Percentiles rank a stretch among this genome's conserved stretches.
phyloP scores from a whole-genome alignment of 2,329 filamentous ascomycete species.

The Aspergillus flavus region DNA sequence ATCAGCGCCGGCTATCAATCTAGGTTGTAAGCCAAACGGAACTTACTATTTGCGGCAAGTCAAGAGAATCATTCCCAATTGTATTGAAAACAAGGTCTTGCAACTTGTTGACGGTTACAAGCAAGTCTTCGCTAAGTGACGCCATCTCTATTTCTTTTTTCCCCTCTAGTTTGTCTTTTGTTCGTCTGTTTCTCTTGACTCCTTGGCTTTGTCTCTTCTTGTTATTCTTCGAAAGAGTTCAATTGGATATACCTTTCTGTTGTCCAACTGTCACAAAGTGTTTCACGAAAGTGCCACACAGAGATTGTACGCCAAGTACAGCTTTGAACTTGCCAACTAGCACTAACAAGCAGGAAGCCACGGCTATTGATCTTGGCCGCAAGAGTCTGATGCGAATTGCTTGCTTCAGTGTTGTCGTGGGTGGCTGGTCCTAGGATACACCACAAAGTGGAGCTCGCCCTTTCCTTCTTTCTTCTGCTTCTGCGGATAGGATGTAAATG shows the following conservation, averaged over 20 bases:
- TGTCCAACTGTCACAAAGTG: background rate
- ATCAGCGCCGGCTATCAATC: background rate
- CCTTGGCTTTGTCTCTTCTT: background rate
- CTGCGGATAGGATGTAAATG: background rate
- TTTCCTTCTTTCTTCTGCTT: slow-evolving; percentile 2
- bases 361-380: background rate
- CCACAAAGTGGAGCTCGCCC: slow-evolving; percentile 7
- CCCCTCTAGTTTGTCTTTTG: background rate
- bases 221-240: background rate
- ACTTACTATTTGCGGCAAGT: slow-evolving; percentile 95
- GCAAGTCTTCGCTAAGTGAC: slow-evolving; percentile 90
- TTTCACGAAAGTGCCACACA: too few species aligned
- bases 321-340: background rate
- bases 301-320: background rate
- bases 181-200: background rate
- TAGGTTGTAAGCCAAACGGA: background rate
- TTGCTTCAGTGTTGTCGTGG: background rate
- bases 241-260: background rate
- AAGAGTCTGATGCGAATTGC: background rate
- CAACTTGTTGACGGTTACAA: slow-evolving; percentile 95
- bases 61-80: slow-evolving; percentile 96
- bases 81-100: slow-evolving; percentile 99
- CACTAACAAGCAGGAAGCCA: background rate
- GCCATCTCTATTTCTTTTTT: slow-evolving; percentile 66
- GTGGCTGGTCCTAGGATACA: background rate